Evolutionary conservation across 768 basidiomycete species (phyloP), one percentile per base, ranked within the genome.

Genomic region (Boletus subcaerulescens): DNA sequence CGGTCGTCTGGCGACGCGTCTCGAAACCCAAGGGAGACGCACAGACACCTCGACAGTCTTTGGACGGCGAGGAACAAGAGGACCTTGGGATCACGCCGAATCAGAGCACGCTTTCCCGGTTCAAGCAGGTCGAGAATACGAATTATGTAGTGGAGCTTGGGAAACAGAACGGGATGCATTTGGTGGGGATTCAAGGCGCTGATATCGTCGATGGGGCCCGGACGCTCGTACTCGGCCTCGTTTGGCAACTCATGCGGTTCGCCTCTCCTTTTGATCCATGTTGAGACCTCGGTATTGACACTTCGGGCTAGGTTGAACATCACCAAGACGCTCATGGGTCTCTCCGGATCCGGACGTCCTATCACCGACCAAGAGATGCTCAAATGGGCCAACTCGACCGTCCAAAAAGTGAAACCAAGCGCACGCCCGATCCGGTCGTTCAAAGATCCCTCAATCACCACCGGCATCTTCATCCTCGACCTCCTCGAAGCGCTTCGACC

Each of bases 81-180:
- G 89, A 89, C 66, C 86, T 89, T 39, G 89, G 89, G 20, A 86
- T 92, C 39, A 89, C 86, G 11, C 88, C 89, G 4, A 91, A 87
- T 68, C 91, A 87, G 77, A 85, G 86, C 62, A 85, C 84, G 40
- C 78, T 99, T 18, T 95, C 95, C 39, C 80, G 93, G 50, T 99
- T 98, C 81, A 99, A 99, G 78, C 87, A 87, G 32, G 93, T 99
- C 26, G 97, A 99, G 75, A 98, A 99, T 74, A 97, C 93, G 42
- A 99, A 98, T 71, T 98, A 99, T 65, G 86, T 77, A 9, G 88
- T 98, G 41, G 97, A 98, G 43, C 85, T 99, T 15, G 95, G 85
- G 4, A 92, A 87, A 71, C 87, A 92, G 71, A 95, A 91, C 65
- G 86, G 89, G 43, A 91, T 99, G 91, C 92, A 91, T 68, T 76